Evolutionary conservation across 208 protist species (phyloP), one percentile per base, ranked within the genome.

Genomic region (Phytomonas francai): DNA sequence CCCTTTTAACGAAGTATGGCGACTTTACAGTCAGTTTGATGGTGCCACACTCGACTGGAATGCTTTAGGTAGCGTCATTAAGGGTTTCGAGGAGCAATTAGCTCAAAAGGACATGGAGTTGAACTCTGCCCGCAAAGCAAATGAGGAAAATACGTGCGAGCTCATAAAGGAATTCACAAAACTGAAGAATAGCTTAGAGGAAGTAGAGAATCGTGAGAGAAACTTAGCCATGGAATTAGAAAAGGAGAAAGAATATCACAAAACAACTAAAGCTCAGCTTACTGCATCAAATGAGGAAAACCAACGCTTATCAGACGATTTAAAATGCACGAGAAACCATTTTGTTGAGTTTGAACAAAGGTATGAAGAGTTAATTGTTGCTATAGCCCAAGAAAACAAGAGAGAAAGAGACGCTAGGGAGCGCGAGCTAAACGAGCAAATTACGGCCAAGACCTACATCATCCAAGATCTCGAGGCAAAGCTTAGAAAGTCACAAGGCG

Each of bases 371-470:
- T 78, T 91, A n/a, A 86, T 93, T 68, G 82, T 85, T 19, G 88
- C 88, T 57, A 90, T 93, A 42, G 78, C 89, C 14, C 84, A 91
- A 39, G 88, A 91, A 60, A 90, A 93, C 70, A 89, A 91, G 65
- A 90, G 87, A 63, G 84, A 93, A 74, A 90, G 85, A 77, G 84
- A 93, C 68, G 85, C 85, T 25, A 90, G 88, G 78, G 88, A 93
- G 73, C 84, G 88, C 27, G 88, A 90, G 80, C 84, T 85, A 72
- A 83, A 88, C 14, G 88, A 93, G 73, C 73, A 89, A 60, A 72
- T 91, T 12, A 83, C 85, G 62, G 72, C 78, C 59, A 93, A 93
- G 68, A 83, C 89, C 65, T 88, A 89, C 60, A 71, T 91, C 33
- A 91, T 93, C 73, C 82, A 89, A 62, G 89, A 86, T 67, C 72